These are phyloP conservation scores for Ustilago tritici DNA, from an alignment of 1,284 basidiomycete species.

Conservation along the genomic window DNA sequence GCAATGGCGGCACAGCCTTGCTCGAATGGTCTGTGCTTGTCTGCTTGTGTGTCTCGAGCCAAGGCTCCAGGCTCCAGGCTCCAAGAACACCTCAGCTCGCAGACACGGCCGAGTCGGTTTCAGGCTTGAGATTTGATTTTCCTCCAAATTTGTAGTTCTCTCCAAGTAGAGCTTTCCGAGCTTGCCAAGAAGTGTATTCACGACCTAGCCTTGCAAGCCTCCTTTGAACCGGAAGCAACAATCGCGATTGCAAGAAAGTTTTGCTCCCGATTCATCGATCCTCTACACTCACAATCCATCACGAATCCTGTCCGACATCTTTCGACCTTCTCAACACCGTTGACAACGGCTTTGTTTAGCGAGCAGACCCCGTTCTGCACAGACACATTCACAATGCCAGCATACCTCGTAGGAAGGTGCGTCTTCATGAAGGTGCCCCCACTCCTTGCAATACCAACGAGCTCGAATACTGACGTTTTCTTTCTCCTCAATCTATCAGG, in stretches of 20 bases:
- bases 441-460: not conserved
- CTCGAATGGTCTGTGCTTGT: slow-evolving; percentile 36
- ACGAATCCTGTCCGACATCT: not conserved
- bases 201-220: slow-evolving; percentile 29
- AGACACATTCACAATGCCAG: slow-evolving; percentile 27
- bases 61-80: slow-evolving; percentile 13
- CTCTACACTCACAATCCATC: not conserved
- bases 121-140: not conserved
- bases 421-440: not conserved
- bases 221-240: not conserved
- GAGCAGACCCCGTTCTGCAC: not conserved
- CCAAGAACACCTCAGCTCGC: slow-evolving; percentile 5
- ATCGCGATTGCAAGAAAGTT: slow-evolving; percentile 4
- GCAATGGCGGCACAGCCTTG: slow-evolving; percentile 26
- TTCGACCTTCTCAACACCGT: not conserved
- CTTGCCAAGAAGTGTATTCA: not conserved
- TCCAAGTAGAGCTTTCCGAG: not conserved
- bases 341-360: not conserved
- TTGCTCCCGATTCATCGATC: slow-evolving; percentile 1
- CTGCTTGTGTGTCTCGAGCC: too few relatives aligned
- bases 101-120: slow-evolving; percentile 14
- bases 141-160: not conserved
- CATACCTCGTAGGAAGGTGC: slow-evolving; percentile 45
- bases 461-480: not conserved
- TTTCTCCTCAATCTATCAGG: slow-evolving; percentile 8